phyloP scores from a whole-genome alignment of 306 rosid species.

The Gynostemma pentaphyllum region DNA sequence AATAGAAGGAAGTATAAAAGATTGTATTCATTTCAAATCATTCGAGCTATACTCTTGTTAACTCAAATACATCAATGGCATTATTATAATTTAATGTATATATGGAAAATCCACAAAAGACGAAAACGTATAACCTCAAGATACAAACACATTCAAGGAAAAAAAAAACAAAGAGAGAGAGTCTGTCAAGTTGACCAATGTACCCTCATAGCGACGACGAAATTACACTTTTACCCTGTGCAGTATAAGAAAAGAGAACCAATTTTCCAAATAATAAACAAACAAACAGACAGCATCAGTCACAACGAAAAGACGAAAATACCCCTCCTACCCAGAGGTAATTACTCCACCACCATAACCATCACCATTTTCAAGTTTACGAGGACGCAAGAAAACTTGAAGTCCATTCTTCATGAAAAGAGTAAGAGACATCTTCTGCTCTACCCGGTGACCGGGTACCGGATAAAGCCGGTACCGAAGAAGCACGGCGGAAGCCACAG shows the following conservation, averaged over 20 bases:
- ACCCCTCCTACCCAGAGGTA: slow-evolving; percentile 12
- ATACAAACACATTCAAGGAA: background rate
- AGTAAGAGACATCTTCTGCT: slow-evolving; percentile 88
- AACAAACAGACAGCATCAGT: background rate
- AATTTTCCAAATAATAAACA: background rate
- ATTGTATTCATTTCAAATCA: too few relatives aligned
- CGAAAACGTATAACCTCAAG: too few relatives aligned
- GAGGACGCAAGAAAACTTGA: slow-evolving; percentile 49
- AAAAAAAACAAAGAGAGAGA: background rate
- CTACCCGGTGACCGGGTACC: slow-evolving; percentile 73
- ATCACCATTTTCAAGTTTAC: slow-evolving; percentile 27
- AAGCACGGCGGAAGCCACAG: slow-evolving; percentile 79
- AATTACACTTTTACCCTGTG: slow-evolving; percentile 20
- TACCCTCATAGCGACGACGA: background rate
- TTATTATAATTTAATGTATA: background rate
- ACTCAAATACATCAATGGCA: background rate
- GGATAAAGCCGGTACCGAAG: slow-evolving; percentile 55
- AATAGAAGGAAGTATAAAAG: too few relatives aligned
- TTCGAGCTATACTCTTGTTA: too few relatives aligned
- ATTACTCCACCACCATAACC: background rate
- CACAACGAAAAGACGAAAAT: slow-evolving; percentile 12
- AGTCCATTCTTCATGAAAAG: slow-evolving; percentile 88
- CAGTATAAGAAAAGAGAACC: background rate
- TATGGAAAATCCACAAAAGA: background rate
- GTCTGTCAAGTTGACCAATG: background rate